Conservation (phyloP, 2,329 filamentous ascomycete genomes). For the Fusarium sp. region DNA sequence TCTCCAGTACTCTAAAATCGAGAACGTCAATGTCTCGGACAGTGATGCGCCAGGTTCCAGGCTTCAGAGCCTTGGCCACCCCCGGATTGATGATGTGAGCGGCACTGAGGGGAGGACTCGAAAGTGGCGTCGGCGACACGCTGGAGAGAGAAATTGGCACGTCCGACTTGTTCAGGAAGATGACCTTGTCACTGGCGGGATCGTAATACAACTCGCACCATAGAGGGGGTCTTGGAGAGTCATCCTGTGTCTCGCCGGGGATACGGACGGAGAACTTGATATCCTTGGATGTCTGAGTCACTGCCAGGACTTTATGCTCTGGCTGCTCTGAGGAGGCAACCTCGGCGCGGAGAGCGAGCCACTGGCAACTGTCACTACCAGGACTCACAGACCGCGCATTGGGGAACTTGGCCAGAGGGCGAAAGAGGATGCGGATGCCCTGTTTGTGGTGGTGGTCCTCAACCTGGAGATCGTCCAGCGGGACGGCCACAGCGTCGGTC, state of each 20-base stretch:
- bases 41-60: slow-evolving; percentile 69
- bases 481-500: slow-evolving; percentile 58
- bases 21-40: slow-evolving; percentile 63
- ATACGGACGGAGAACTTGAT: slow-evolving; percentile 71
- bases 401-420: slow-evolving; percentile 65
- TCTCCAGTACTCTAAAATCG: slow-evolving; percentile 70
- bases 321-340: slow-evolving; percentile 64
- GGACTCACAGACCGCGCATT: slow-evolving; percentile 67
- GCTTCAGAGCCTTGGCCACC: slow-evolving; percentile 60
- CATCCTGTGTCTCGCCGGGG: slow-evolving; percentile 60
- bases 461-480: slow-evolving; percentile 65
- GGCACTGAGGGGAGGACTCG: slow-evolving; percentile 57
- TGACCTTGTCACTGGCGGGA: slow-evolving; percentile 68
- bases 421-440: slow-evolving; percentile 69
- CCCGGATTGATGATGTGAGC: slow-evolving; percentile 59
- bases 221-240: slow-evolving; percentile 60
- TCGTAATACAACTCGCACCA: slow-evolving; percentile 73
- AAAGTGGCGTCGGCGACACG: slow-evolving; percentile 55
- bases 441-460: slow-evolving; percentile 66
- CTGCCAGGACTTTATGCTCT: slow-evolving; percentile 69
- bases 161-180: slow-evolving; percentile 68
- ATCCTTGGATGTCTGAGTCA: slow-evolving; percentile 70
- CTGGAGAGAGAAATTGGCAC: slow-evolving; percentile 64
- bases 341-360: slow-evolving; percentile 68
- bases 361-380: slow-evolving; percentile 67